A percentile compares a stretch with the other conserved stretches of the same genome.
Evolutionary conservation across 768 basidiomycete genomes (phyloP).

Genomic region (Mycena sanguinolenta): DNA sequence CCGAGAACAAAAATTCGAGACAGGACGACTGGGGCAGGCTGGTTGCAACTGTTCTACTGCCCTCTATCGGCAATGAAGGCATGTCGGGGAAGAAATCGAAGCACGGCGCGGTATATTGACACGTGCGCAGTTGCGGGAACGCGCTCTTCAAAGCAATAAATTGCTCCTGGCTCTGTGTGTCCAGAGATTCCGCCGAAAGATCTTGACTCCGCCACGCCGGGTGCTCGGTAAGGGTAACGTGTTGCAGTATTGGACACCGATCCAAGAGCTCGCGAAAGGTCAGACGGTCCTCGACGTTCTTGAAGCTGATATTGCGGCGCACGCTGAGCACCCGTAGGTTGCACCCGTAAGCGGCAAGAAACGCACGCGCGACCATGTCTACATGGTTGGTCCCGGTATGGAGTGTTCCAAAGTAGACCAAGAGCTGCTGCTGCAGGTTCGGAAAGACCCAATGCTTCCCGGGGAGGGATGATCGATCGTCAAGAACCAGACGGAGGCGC

Average conservation of each 20-base stretch:
- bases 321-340: background rate
- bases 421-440: background rate
- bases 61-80: background rate
- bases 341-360: slow-evolving; percentile 4
- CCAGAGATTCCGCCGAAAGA: background rate
- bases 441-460: slow-evolving; percentile 10
- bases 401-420: background rate
- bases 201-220: background rate
- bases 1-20: background rate
- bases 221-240: background rate
- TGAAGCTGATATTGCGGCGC: background rate
- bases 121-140: background rate
- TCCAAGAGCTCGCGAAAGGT: background rate
- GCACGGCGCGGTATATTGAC: background rate
- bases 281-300: too few relatives aligned
- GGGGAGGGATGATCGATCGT: background rate
- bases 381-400: too few relatives aligned
- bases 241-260: slow-evolving; percentile 4
- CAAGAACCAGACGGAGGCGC: slow-evolving; percentile 4
- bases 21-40: background rate
- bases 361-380: background rate
- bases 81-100: background rate
- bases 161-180: background rate
- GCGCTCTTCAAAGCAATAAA: background rate
- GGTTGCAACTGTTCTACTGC: background rate